These are phyloP conservation scores for Onygena corvina DNA, from an alignment of 2,329 filamentous ascomycete species.

Conservation along the genomic window DNA sequence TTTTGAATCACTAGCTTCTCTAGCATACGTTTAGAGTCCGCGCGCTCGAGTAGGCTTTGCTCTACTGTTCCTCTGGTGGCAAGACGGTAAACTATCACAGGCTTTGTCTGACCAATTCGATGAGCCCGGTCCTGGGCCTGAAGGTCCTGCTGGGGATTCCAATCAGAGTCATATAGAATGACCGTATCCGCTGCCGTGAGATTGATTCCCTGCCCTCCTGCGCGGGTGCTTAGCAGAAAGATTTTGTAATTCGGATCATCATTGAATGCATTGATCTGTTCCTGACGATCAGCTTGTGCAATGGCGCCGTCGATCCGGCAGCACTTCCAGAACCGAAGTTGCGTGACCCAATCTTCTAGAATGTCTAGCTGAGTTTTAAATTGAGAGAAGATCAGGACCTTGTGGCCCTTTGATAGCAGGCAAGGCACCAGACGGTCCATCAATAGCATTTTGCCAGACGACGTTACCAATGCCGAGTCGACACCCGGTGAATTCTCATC, in stretches of 20 bases:
- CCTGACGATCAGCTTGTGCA: constrained; percentile 56
- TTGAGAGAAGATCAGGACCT: constrained; percentile 91
- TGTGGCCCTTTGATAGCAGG: constrained; percentile 64
- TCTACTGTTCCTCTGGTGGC: constrained; percentile 91
- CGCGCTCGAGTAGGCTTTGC: constrained; percentile 70
- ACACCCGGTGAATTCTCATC: constrained; percentile 44
- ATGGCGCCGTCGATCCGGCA: constrained; percentile 89
- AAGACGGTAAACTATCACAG: constrained; percentile 85
- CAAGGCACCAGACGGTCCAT: constrained; percentile 72
- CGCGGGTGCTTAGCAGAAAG: constrained; percentile 80
- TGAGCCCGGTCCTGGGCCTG: constrained; percentile 94
- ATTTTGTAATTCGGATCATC: constrained; percentile 53
- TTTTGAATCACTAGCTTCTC: constrained; percentile 96
- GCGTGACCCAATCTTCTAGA: constrained; percentile 68
- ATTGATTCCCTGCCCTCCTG: constrained; percentile 96
- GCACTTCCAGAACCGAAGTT: constrained; percentile 65
- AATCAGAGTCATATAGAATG: constrained; percentile 86
- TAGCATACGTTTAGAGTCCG: constrained; percentile 79
- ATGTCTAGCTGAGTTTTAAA: constrained; percentile 93
- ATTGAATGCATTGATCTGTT: constrained; percentile 65
- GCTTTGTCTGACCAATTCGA: constrained; percentile 81
- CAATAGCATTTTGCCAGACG: constrained; percentile 91
- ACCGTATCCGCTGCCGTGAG: constrained; percentile 98
- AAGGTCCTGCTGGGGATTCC: constrained; percentile 94
- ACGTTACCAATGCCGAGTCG: constrained; percentile 71